Percentiles rank a stretch among this genome's conserved stretches.
phyloP scores from a whole-genome alignment of 2,329 filamentous ascomycete genomes.

The Rhynchosporium agropyri region DNA sequence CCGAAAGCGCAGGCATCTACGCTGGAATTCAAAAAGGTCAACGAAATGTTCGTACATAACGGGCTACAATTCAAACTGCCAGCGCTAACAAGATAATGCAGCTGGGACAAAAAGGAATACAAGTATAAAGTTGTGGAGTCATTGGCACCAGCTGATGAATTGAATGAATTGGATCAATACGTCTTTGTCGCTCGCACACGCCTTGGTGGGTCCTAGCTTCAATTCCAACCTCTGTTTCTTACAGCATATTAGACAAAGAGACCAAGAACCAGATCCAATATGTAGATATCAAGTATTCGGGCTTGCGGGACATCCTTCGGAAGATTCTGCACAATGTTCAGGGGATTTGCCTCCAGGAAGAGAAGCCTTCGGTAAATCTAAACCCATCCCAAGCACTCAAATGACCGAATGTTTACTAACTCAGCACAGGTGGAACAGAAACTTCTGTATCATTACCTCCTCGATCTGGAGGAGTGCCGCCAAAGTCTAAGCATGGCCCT shows the following conservation, averaged over 20 bases:
- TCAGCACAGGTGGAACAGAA: slow-evolving; percentile 24
- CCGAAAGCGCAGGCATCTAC: too few species aligned
- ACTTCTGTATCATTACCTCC: slow-evolving; percentile 26
- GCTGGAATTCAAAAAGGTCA: too few species aligned
- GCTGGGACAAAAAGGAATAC: slow-evolving; percentile 33
- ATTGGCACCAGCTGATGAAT: slow-evolving; percentile 20
- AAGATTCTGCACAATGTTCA: slow-evolving; percentile 41
- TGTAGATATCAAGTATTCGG: slow-evolving; percentile 43
- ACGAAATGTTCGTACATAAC: too few species aligned
- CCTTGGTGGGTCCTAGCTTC: slow-evolving; percentile 23
- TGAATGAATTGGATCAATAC: slow-evolving; percentile 27
- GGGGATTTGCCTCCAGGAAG: slow-evolving; percentile 39
- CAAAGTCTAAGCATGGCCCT: slow-evolving; percentile 5
- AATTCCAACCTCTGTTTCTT: slow-evolving; percentile 7
- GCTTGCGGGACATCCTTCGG: slow-evolving; percentile 41
- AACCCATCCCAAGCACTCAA: not conserved
- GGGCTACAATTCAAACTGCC: too few species aligned
- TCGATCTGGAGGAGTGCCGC: slow-evolving; percentile 22
- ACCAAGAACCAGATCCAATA: slow-evolving; percentile 27
- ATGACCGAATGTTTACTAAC: slow-evolving; percentile 18
- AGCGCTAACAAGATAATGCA: slow-evolving; percentile 30
- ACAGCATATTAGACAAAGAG: slow-evolving; percentile 21
- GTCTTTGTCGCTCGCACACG: slow-evolving; percentile 28
- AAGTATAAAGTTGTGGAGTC: slow-evolving; percentile 41
- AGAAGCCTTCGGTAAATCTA: slow-evolving; percentile 26